A percentile compares a stretch with the other conserved stretches of the same genome.
Conservation (phyloP, 345 rosid genomes). For the Corymbia maculata region DNA sequence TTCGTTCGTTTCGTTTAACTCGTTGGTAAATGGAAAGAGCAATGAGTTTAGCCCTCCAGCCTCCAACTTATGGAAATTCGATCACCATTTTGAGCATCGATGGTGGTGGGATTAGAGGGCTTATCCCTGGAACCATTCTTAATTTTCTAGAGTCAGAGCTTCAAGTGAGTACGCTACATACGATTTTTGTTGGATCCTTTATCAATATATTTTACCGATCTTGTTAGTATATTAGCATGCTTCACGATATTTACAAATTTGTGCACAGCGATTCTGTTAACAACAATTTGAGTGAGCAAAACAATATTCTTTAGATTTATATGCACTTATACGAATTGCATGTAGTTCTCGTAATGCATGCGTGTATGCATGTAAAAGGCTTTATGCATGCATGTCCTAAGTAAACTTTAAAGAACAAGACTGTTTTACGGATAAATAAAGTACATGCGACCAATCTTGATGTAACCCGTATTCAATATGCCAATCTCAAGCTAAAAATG, state of each 20-base stretch:
- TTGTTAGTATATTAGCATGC: background rate
- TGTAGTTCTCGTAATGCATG: background rate
- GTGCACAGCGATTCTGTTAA: background rate
- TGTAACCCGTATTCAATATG: background rate
- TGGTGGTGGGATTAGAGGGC: slow-evolving; percentile 43
- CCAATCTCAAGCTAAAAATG: background rate
- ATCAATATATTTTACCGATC: background rate
- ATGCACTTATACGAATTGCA: background rate
- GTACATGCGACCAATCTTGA: background rate
- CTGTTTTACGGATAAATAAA: background rate
- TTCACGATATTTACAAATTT: background rate
- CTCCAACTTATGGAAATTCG: slow-evolving; percentile 20
- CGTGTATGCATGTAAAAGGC: background rate
- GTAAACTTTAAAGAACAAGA: slow-evolving; percentile 10
- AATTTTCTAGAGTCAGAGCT: slow-evolving; percentile 21
- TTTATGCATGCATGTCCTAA: background rate
- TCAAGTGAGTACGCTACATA: slow-evolving; percentile 4
- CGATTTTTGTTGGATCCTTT: background rate
- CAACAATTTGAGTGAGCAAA: background rate
- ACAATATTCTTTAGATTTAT: background rate
- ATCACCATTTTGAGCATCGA: slow-evolving; percentile 36
- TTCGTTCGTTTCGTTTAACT: background rate
- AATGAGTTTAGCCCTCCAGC: slow-evolving; percentile 1
- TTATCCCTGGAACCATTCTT: slow-evolving; percentile 27
- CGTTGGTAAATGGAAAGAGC: background rate